Conservation (phyloP, 164 flowering plant genomes). For the Umbilicus rupestris region DNA sequence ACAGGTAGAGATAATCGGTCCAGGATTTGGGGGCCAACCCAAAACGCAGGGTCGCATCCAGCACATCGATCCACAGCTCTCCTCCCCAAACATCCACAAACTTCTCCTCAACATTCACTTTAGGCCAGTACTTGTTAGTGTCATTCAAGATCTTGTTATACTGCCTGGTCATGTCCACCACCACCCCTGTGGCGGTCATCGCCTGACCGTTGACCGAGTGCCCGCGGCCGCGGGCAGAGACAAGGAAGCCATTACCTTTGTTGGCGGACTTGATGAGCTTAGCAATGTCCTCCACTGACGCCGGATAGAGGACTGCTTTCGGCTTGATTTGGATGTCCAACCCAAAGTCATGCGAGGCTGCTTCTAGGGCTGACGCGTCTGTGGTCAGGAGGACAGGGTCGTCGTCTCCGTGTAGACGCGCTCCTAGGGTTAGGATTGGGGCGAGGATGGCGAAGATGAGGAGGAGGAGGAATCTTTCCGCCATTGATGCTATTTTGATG, state of each 20-base stretch:
- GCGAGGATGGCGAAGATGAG: no score
- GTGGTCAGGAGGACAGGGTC: neutral
- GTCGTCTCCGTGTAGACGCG: neutral
- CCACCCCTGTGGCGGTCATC: constrained; percentile 32
- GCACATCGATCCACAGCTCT: constrained; percentile 32
- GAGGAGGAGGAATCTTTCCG: no score
- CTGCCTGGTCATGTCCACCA: constrained; percentile 27
- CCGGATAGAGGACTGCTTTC: constrained; percentile 6
- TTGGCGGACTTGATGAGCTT: neutral
- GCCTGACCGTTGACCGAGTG: constrained; percentile 39
- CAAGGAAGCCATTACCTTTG: constrained; percentile 2
- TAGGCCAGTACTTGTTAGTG: neutral
- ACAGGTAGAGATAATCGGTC: constrained; percentile 41
- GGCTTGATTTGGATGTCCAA: neutral
- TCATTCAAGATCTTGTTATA: constrained; percentile 15
- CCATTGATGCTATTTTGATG: no score
- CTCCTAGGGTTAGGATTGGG: no score
- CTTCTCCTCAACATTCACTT: constrained; percentile 10
- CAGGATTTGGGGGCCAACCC: constrained; percentile 39
- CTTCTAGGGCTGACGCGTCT: neutral
- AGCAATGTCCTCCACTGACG: constrained; percentile 2
- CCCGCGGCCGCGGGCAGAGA: constrained; percentile 32
- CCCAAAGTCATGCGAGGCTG: constrained; percentile 7
- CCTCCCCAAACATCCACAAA: constrained; percentile 40
- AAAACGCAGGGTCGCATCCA: constrained; percentile 20